Percentiles rank a stretch among this genome's conserved stretches.
Conservation (phyloP, 108 stramenopile species). For the Parietichytrium sp. region DNA sequence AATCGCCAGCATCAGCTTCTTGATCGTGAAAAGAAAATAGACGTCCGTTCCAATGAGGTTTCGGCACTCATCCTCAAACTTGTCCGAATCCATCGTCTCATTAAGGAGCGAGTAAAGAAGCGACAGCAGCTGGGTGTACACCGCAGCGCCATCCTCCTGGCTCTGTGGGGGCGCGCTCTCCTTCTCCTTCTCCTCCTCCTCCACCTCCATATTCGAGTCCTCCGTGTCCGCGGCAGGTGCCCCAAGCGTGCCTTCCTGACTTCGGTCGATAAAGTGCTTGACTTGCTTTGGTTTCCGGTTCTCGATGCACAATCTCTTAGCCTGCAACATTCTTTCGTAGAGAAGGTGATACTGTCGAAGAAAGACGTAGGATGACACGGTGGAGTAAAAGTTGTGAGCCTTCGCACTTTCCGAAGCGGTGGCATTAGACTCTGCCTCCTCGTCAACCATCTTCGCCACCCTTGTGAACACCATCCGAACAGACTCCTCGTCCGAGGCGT, state of each 20-base stretch:
- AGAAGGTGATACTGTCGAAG: slow-evolving; percentile 58
- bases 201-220: slow-evolving; percentile 3
- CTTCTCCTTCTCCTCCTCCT: neutral
- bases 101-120: slow-evolving; percentile 55
- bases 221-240: neutral
- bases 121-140: slow-evolving; percentile 50
- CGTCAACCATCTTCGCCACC: neutral
- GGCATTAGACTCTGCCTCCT: neutral
- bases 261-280: neutral
- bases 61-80: slow-evolving; percentile 63
- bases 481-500: neutral
- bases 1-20: slow-evolving; percentile 49
- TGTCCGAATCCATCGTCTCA: slow-evolving; percentile 32
- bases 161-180: neutral
- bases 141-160: neutral
- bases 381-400: slow-evolving; percentile 10
- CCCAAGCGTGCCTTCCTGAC: neutral
- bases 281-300: neutral
- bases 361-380: slow-evolving; percentile 50
- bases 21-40: slow-evolving; percentile 53
- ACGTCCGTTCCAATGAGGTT: slow-evolving; percentile 50
- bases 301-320: slow-evolving; percentile 40
- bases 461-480: neutral
- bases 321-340: slow-evolving; percentile 46
- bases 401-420: neutral